Conservation (phyloP, 441 rosid genomes). For the Aleurites moluccanus region DNA sequence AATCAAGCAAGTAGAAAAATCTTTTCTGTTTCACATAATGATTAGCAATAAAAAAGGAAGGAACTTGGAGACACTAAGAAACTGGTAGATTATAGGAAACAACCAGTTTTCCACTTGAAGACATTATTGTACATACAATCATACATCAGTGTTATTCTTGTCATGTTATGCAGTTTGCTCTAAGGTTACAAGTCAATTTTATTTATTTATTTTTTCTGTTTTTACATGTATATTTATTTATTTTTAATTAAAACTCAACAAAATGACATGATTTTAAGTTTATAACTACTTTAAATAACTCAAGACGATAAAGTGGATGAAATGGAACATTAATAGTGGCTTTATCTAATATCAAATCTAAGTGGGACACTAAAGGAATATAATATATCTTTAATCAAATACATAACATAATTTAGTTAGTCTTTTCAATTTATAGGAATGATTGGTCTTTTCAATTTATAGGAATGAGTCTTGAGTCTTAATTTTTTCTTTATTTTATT, state of each 20-base stretch:
- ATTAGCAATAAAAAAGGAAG: not conserved
- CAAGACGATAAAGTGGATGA: too few relatives aligned
- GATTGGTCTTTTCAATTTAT: not conserved
- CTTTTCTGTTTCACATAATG: not conserved
- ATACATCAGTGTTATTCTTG: too few relatives aligned
- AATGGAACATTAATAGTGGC: not conserved
- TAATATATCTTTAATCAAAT: not conserved
- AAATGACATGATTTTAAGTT: not conserved
- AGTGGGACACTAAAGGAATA: not conserved
- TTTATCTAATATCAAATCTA: not conserved
- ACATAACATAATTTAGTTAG: not conserved
- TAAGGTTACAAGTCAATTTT: too few relatives aligned
- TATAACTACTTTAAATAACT: not conserved
- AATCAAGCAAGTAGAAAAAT: not conserved
- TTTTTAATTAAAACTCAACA: not conserved
- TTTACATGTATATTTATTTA: too few relatives aligned
- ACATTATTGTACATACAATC: too few relatives aligned
- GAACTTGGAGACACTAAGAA: too few relatives aligned
- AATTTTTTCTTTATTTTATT: too few relatives aligned
- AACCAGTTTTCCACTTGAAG: too few relatives aligned
- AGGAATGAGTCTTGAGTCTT: too few relatives aligned
- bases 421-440: not conserved
- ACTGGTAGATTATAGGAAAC: too few relatives aligned
- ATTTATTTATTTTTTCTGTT: too few relatives aligned
- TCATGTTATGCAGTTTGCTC: too few relatives aligned